phyloP scores from a whole-genome alignment of 345 rosid genomes.

The Lumnitzera littorea region DNA sequence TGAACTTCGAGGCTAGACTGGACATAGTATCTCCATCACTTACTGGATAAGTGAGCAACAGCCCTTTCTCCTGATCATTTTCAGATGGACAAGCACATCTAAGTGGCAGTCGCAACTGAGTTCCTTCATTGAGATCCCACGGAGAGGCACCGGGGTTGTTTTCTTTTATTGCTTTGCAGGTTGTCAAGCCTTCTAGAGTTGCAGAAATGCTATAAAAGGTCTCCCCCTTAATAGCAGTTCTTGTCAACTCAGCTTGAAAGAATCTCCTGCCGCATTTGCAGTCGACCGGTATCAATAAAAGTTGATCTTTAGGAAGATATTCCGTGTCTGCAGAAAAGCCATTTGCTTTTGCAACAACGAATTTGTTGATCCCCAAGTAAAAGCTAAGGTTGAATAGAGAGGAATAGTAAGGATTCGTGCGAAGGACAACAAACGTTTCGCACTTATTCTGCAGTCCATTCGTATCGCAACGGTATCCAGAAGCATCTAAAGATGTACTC shows the following conservation, averaged over 20 bases:
- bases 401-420: slow-evolving; percentile 39
- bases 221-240: slow-evolving; percentile 49
- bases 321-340: slow-evolving; percentile 45
- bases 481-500: slow-evolving; percentile 33
- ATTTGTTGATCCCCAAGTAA: slow-evolving; percentile 43
- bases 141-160: slow-evolving; percentile 45
- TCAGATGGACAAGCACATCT: slow-evolving; percentile 56
- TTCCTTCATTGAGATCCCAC: slow-evolving; percentile 32
- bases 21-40: slow-evolving; percentile 46
- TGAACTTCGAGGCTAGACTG: slow-evolving; percentile 48
- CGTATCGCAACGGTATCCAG: slow-evolving; percentile 37
- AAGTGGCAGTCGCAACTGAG: slow-evolving; percentile 40
- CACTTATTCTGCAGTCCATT: slow-evolving; percentile 30
- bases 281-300: slow-evolving; percentile 46
- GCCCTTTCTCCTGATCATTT: slow-evolving; percentile 16
- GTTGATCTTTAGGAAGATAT: slow-evolving; percentile 38
- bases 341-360: slow-evolving; percentile 33
- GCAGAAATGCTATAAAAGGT: slow-evolving; percentile 49
- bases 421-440: slow-evolving; percentile 49
- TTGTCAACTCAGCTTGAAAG: slow-evolving; percentile 47
- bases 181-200: slow-evolving; percentile 63
- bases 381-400: slow-evolving; percentile 53
- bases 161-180: slow-evolving; percentile 50
- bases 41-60: slow-evolving; percentile 59
- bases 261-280: slow-evolving; percentile 50